Base-by-base conservation (phyloP, 2,329 filamentous ascomycete species). In the Alternaria gansuensis region DNA sequence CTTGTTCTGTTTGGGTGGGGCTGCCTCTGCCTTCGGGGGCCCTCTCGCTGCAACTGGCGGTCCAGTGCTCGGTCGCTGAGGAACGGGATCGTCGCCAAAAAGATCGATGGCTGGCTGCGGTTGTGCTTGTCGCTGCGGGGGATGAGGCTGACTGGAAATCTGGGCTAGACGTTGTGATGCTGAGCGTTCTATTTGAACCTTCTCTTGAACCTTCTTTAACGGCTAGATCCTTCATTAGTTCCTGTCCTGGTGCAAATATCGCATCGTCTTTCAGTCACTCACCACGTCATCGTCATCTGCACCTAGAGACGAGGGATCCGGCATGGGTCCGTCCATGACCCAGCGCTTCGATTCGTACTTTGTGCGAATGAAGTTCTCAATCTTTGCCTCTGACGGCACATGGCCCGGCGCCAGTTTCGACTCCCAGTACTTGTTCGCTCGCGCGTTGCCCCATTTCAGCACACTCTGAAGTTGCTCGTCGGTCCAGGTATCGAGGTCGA, bases 291-390 rank as follows among this genome's bases (percentile, higher is more conserved):
- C 94, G 53, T 88, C 93, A 14, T 92, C 91, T 13, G 82, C 87
- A 75, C 96, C 92, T 51, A 99, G 80, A 2, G 90, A 91, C 3
- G 91, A 85, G n/a, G 96, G 95, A 75, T 98, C 93, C 5, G 96
- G 96, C 75, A 96, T 94, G 5, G 88, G 88, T 1, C 95, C 95
- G 61, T 99, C 95, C 93, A 98, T 98, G n/a, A 93, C 90, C 95
- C 95, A 99, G 81, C 96, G 86, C 86, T 97, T 98, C 53, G 95
- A 90, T 78, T 99, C 95, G 79, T 99, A 99, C 80, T 99, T 99
- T 56, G 96, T 99, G 67, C 95, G 89, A 72, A 99, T 98, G 75
- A 99, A 99, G 83, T 98, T 99, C 85, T 99, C 95, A 70, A 99
- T 98, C 85, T 99, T 99, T 67, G 91, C 87, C 82, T 99, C 96